A percentile compares a stretch with the other conserved stretches of the same genome.
Evolutionary conservation across 371 early-diverging fungal species (phyloP).

Genomic region (Fennellomyces sp.): DNA sequence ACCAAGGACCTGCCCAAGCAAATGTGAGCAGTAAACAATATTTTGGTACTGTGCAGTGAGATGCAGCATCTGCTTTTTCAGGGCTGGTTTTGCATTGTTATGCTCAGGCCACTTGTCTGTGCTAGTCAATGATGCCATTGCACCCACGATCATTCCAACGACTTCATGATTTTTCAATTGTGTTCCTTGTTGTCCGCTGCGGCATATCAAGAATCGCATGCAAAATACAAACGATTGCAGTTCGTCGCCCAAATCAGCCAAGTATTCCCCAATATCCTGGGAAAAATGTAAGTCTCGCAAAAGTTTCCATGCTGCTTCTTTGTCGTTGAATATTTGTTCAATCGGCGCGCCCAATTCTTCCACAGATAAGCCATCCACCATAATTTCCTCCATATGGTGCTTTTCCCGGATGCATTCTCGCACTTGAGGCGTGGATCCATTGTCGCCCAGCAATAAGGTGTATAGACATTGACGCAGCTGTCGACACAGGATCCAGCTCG

Average conservation of each 20-base stretch:
- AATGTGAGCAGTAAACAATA: conserved; percentile 33
- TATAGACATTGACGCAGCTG: conserved; percentile 52
- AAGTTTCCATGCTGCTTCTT: neutral
- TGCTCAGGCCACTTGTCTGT: neutral
- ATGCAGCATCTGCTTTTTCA: conserved; percentile 36
- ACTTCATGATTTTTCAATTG: conserved; percentile 38
- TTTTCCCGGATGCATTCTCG: conserved; percentile 41
- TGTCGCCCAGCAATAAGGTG: conserved; percentile 18
- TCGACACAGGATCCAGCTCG: conserved; percentile 50
- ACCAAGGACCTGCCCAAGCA: conserved; percentile 32
- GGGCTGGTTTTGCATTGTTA: conserved; percentile 17
- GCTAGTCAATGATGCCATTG: conserved; percentile 24
- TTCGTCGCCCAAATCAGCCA: neutral
- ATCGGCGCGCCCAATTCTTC: neutral
- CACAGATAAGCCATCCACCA: conserved; percentile 5
- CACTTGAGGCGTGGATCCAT: neutral
- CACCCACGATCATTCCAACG: conserved; percentile 31
- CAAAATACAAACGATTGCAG: conserved; percentile 30
- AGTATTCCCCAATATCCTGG: neutral
- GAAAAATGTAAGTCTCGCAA: conserved; percentile 2
- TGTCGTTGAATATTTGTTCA: neutral
- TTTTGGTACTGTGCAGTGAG: conserved; percentile 41
- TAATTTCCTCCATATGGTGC: conserved; percentile 24
- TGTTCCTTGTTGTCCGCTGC: conserved; percentile 10
- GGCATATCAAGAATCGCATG: conserved; percentile 34